Base-by-base conservation (phyloP, 257 asterid species). In the Ocimum tenuiflorum region DNA sequence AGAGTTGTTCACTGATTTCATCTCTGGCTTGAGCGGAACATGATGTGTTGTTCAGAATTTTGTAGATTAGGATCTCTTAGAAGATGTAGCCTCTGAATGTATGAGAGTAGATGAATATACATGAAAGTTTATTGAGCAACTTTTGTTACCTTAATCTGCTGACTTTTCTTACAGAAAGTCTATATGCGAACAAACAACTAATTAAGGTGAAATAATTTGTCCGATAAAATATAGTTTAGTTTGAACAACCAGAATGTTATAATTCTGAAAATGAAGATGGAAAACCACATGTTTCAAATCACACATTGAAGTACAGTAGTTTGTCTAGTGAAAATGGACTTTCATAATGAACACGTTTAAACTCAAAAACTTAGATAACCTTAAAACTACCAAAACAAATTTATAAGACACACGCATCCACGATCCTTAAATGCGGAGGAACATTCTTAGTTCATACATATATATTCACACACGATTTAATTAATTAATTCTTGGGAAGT, bases 1-100 rank as follows among this genome's bases (percentile, higher is more conserved):
- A 42, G 77, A 73, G 8, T 38, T 67, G 15, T 86, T 86, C 54
- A 24, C 60, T 10, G 13, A 63, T 50, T 15, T 81, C 43, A 74
- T 77, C 11, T 69, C 84, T 20, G 73, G 33, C 1, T 49, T 83
- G 68, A 23, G 65, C 35, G 58, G 55, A 74, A 15, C 1, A 33
- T 60, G 60, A 78, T 55, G 73, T 67, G 7, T 38, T 60, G 13
- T 15, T 10, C 54, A 48, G 12, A 18, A 2, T 48, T 17, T 48
- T 48, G 55, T 18, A 17, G 11, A 48, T 48, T 19, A 18, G 55
- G 24, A 1, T 3, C 48, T 33, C 35, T 19, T 10, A 48, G 6
- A 14, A 61, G 14, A 49, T 61, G 67, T 42, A 43, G 8, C n/a
- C 19, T 6, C 2, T 9, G 6, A 61, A 27, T 24, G 23, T 3